These are phyloP conservation scores for Anastatica hierochuntica DNA, from an alignment of 345 rosid species.

Conservation along the genomic window DNA sequence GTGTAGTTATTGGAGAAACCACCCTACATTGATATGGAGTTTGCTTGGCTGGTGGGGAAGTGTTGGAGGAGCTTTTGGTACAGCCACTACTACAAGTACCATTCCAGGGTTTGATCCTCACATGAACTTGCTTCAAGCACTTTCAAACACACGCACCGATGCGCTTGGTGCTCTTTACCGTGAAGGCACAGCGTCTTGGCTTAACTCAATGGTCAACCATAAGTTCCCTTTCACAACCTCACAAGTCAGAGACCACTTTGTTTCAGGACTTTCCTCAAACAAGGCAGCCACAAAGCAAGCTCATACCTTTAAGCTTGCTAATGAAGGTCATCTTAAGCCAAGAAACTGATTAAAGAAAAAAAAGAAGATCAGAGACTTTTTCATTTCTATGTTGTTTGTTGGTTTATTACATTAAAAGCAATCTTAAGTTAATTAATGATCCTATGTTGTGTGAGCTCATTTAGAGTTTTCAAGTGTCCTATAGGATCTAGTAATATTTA, in stretches of 20 bases:
- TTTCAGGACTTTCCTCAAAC: conserved; percentile 48
- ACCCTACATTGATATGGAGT: conserved; percentile 71
- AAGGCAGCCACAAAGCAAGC: conserved; percentile 76
- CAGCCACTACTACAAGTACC: conserved; percentile 18
- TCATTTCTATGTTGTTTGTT: conserved; percentile 13
- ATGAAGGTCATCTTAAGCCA: conserved; percentile 69
- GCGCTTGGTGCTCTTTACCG: conserved; percentile 67
- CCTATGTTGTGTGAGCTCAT: conserved; percentile 13
- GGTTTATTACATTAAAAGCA: conserved; percentile 12
- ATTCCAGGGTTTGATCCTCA: conserved; percentile 51
- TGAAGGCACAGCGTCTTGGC: conserved; percentile 87
- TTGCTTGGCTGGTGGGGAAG: conserved; percentile 90
- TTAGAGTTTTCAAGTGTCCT: conserved; percentile 13
- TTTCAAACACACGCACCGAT: conserved; percentile 59
- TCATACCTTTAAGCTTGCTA: conserved; percentile 72
- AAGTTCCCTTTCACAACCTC: conserved; percentile 60
- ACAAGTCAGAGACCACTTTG: conserved; percentile 69
- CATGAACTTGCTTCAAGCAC: conserved; percentile 71
- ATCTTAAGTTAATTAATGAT: conserved; percentile 17
- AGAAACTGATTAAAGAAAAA: conserved; percentile 36
- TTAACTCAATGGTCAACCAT: conserved; percentile 68
- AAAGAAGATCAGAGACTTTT: neutral
- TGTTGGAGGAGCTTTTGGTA: conserved; percentile 55
- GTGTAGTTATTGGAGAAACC: conserved; percentile 5
- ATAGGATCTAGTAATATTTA: conserved; percentile 22